Evolutionary conservation across 78 protist species (phyloP).

Genomic region (Dictyostelium citrinum): DNA sequence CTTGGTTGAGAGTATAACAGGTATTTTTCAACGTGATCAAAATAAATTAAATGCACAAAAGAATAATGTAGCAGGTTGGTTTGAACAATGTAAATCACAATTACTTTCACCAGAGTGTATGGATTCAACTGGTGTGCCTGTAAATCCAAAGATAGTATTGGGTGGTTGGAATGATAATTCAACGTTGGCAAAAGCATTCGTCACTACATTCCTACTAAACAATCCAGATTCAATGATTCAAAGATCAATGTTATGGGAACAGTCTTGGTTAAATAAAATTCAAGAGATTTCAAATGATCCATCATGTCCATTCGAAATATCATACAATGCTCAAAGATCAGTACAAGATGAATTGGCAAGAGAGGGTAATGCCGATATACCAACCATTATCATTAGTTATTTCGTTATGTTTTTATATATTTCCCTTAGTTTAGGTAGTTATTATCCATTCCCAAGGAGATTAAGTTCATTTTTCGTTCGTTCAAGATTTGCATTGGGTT

Average conservation of each 20-base stretch:
- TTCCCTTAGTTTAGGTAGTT: conserved; percentile 78
- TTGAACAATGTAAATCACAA: not conserved
- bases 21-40: conserved; percentile 4
- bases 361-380: conserved; percentile 54
- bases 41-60: not conserved
- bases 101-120: not conserved
- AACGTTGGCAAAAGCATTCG: not conserved
- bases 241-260: conserved; percentile 4
- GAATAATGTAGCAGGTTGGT: not conserved
- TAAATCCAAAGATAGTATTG: conserved; percentile 2
- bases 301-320: not conserved
- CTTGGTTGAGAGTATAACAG: conserved; percentile 40
- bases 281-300: not conserved
- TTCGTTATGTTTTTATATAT: conserved; percentile 81
- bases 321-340: conserved; percentile 48
- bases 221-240: not conserved
- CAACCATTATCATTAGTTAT: conserved; percentile 68
- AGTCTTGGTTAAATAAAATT: conserved; percentile 12
- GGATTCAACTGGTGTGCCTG: conserved; percentile 34
- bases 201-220: conserved; percentile 15
- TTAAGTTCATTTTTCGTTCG: not conserved
- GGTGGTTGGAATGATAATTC: conserved; percentile 11
- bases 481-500: conserved; percentile 70
- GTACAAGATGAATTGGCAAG: conserved; percentile 71
- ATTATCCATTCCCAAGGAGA: conserved; percentile 23